phyloP scores from a whole-genome alignment of 2,329 filamentous ascomycete species.

The Orbilia quercus region DNA sequence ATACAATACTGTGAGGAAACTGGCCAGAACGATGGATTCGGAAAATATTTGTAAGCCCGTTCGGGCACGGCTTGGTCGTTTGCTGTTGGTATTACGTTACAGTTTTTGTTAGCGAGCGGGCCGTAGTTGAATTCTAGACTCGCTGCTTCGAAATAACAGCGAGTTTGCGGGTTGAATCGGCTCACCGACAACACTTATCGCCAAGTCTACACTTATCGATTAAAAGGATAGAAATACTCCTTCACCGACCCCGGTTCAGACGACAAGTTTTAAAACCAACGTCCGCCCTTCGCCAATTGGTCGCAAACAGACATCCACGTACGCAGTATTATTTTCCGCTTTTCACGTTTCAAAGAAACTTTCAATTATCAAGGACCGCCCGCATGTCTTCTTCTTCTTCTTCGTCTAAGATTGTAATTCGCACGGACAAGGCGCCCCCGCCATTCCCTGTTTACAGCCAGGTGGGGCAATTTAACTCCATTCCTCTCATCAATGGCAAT shows the following conservation, averaged over 20 bases:
- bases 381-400: slow-evolving; percentile 48
- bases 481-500: slow-evolving; percentile 1
- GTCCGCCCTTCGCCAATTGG: slow-evolving; percentile 26
- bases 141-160: too few species aligned
- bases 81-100: slow-evolving; percentile 16
- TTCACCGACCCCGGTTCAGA: slow-evolving; percentile 22
- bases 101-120: background rate
- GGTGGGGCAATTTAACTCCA: slow-evolving; percentile 36
- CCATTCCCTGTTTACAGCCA: slow-evolving; percentile 55
- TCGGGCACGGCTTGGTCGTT: background rate
- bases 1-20: too few species aligned
- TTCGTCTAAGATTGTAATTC: slow-evolving; percentile 44
- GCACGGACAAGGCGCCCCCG: slow-evolving; percentile 50
- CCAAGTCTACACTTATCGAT: too few species aligned
- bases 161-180: slow-evolving; percentile 37
- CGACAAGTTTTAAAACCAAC: background rate
- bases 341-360: background rate
- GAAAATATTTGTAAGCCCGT: background rate
- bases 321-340: slow-evolving; percentile 1
- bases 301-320: background rate
- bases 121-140: too few species aligned
- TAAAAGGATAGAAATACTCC: slow-evolving; percentile 11
- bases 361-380: slow-evolving; percentile 11
- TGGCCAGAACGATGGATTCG: background rate
- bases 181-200: slow-evolving; percentile 1